A percentile compares a stretch with the other conserved stretches of the same genome.
These are phyloP conservation scores for Ploettnerulaceae sp. DNA, from an alignment of 2,329 filamentous ascomycete species.

Conservation along the genomic window DNA sequence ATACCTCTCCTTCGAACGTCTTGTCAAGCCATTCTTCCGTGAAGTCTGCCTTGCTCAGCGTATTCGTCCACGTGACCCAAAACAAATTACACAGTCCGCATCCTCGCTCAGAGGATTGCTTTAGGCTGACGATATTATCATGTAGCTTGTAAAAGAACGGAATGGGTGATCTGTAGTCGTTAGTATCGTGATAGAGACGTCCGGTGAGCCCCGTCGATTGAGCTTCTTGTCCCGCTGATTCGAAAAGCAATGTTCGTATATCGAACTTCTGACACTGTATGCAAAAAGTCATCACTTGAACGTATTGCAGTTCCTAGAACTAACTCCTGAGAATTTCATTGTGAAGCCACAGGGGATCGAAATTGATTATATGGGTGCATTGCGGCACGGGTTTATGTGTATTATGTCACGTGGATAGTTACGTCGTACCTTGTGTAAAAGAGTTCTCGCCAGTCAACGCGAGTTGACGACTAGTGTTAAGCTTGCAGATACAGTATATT, in stretches of 20 bases:
- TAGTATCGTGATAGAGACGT: constrained; percentile 12
- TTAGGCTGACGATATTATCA: constrained; percentile 8
- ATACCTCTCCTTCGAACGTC: constrained; percentile 15
- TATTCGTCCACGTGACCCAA: constrained; percentile 17
- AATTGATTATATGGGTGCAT: too few species aligned
- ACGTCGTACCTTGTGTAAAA: too few species aligned
- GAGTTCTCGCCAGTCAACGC: too few species aligned
- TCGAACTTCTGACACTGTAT: constrained; percentile 15
- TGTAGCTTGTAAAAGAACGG: constrained; percentile 15
- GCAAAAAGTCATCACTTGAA: constrained; percentile 17
- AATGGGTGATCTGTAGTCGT: constrained; percentile 16
- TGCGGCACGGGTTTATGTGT: too few species aligned
- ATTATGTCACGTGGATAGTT: too few species aligned
- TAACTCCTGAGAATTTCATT: too few species aligned
- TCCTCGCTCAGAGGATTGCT: constrained; percentile 11
- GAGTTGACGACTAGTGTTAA: too few species aligned
- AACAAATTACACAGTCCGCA: constrained; percentile 16
- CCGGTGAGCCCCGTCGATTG: constrained; percentile 8
- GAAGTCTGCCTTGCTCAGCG: constrained; percentile 11
- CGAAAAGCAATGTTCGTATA: constrained; percentile 15
- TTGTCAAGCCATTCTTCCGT: constrained; percentile 17
- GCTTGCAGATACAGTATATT: too few species aligned
- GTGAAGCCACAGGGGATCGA: too few species aligned
- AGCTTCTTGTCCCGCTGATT: constrained; percentile 13
- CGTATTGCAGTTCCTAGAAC: too few species aligned